Evolutionary conservation across 345 rosid genomes (phyloP).

Genomic region (Gossypium thurberi): DNA sequence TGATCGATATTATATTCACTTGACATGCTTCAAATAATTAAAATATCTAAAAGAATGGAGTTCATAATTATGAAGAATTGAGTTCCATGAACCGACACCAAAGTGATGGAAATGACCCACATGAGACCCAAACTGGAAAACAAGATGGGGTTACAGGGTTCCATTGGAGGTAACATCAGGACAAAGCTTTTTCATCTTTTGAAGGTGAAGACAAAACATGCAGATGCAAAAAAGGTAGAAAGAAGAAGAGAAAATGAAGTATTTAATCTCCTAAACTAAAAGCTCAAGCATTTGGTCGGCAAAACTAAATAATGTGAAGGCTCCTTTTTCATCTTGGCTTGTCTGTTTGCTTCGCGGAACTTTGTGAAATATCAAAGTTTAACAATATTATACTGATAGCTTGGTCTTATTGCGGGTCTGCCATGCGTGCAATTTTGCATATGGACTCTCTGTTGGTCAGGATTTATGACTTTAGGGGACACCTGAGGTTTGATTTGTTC

Average conservation of each 20-base stretch:
- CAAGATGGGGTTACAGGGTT: conserved; percentile 5
- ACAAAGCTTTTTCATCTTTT: background rate
- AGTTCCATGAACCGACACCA: background rate
- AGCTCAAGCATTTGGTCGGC: conserved; percentile 23
- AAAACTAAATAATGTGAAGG: conserved; percentile 16
- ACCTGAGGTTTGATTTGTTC: background rate
- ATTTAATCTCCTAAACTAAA: conserved; percentile 10
- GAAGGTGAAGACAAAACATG: conserved; percentile 10
- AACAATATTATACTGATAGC: background rate
- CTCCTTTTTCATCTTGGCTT: background rate
- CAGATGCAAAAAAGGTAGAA: conserved; percentile 4
- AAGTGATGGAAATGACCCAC: conserved; percentile 20
- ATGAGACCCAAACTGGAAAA: conserved; percentile 16
- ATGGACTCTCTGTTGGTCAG: background rate
- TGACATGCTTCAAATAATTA: background rate
- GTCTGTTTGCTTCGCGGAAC: conserved; percentile 15
- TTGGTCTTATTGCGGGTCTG: background rate
- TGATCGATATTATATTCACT: background rate
- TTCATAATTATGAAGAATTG: background rate
- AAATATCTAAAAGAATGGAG: background rate
- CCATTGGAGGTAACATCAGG: background rate
- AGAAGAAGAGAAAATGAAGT: background rate
- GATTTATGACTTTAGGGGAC: conserved; percentile 1
- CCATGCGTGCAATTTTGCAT: conserved; percentile 14
- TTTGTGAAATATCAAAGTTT: background rate